A percentile compares a stretch with the other conserved stretches of the same genome.
Conservation (phyloP, 1,139 yeast species). For the Nakaseomyces nivariensis region DNA sequence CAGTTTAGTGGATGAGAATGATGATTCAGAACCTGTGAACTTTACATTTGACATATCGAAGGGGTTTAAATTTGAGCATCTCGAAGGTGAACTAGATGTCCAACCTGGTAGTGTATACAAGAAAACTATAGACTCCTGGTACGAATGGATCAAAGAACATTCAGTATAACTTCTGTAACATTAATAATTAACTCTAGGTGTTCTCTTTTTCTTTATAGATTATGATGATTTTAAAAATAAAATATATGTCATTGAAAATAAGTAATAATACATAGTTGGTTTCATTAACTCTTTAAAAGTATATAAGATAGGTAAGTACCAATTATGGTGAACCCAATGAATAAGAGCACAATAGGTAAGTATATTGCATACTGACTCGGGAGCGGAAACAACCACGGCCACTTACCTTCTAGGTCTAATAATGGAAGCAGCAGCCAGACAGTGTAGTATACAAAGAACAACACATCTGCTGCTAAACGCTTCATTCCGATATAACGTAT, state of each 20-base stretch:
- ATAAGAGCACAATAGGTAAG: slow-evolving; percentile 2
- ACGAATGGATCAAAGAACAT: slow-evolving; percentile 64
- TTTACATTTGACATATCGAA: slow-evolving; percentile 6
- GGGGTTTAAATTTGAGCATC: slow-evolving; percentile 17
- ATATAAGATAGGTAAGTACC: slow-evolving; percentile 1
- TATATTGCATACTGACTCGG: slow-evolving; percentile 3
- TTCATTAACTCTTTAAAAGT: background rate
- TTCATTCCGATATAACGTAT: background rate
- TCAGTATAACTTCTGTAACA: background rate
- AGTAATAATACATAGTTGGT: background rate
- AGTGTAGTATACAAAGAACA: slow-evolving; percentile 2
- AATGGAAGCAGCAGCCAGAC: slow-evolving; percentile 4
- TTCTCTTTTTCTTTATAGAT: too few species aligned
- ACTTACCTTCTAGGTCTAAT: slow-evolving; percentile 1
- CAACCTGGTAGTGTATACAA: slow-evolving; percentile 60
- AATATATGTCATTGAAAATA: background rate
- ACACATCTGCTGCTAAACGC: background rate
- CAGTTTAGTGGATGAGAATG: slow-evolving; percentile 63
- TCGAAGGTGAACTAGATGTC: slow-evolving; percentile 69
- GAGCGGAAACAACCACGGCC: slow-evolving; percentile 2
- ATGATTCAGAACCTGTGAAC: slow-evolving; percentile 25
- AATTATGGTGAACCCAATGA: slow-evolving; percentile 3
- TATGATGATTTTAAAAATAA: too few species aligned
- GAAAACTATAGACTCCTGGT: slow-evolving; percentile 49
- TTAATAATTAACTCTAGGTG: too few species aligned